Percentiles rank a stretch among this genome's conserved stretches.
phyloP scores from a whole-genome alignment of 768 basidiomycete genomes.

The Mycena polygramma region DNA sequence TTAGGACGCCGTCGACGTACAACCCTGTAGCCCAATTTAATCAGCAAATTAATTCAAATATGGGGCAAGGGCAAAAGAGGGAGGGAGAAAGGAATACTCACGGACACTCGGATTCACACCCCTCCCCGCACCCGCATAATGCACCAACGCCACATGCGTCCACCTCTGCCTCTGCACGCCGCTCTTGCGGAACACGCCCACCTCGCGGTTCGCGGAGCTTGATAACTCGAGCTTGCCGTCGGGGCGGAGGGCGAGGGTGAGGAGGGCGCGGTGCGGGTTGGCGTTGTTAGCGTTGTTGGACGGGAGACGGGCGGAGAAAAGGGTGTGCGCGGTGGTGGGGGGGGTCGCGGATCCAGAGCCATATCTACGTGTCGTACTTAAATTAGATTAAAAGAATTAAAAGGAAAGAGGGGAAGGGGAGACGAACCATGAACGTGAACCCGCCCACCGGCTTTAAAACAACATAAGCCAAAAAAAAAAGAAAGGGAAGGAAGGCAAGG shows the following conservation, averaged over 20 bases:
- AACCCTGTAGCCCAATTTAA: too few relatives aligned
- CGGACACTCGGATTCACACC: slow-evolving; percentile 69
- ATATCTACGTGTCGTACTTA: slow-evolving; percentile 56
- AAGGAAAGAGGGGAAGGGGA: too few relatives aligned
- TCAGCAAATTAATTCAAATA: too few relatives aligned
- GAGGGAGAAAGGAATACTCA: slow-evolving; percentile 54
- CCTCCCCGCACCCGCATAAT: slow-evolving; percentile 66
- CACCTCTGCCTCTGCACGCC: slow-evolving; percentile 70
- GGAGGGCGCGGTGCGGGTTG: not conserved
- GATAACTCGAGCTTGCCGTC: slow-evolving; percentile 70
- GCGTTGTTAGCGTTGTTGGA: too few relatives aligned
- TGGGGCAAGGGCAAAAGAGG: too few relatives aligned
- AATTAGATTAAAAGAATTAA: too few relatives aligned
- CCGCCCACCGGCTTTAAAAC: too few relatives aligned
- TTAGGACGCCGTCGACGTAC: slow-evolving; percentile 79
- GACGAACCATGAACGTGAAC: slow-evolving; percentile 15
- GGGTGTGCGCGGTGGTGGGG: slow-evolving; percentile 50
- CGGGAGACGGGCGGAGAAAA: slow-evolving; percentile 54
- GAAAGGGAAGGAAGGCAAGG: too few relatives aligned
- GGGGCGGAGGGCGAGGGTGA: slow-evolving; percentile 63
- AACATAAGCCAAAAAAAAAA: too few relatives aligned
- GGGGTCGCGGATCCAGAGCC: slow-evolving; percentile 62
- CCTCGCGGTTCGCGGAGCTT: slow-evolving; percentile 54
- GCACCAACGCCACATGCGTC: slow-evolving; percentile 79
- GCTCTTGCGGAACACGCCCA: slow-evolving; percentile 59